Evolutionary conservation across 495 filamentous ascomycete genomes (phyloP), one percentile per base, ranked within the genome.

Genomic region (Polyplosphaeria fusca): DNA sequence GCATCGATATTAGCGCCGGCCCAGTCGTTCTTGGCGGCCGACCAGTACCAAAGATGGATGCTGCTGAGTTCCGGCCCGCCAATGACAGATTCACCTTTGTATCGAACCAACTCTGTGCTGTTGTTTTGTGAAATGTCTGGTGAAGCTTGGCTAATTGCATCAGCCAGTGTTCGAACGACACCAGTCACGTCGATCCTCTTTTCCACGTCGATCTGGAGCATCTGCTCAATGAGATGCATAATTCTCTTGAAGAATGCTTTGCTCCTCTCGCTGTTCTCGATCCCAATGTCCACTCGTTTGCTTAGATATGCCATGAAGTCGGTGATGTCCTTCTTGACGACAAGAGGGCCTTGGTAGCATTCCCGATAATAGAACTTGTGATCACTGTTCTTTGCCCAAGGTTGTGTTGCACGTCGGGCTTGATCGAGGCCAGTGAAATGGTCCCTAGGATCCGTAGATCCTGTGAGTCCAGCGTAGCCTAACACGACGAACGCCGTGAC

Each of bases 391-490:
- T 19, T 58, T 7, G 19, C 24, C 35, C 55, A 32, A 11, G 18
- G 25, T 19, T 19, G 11, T 20, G 25, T 24, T 14, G 45, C 39
- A n/a, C 26, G 24, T 2, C 55, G 55, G 14, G 28, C 37, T 43
- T 58, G 24, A 25, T 58, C 55, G 12, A 58, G 24, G 7, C 55
- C 55, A 7, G 16, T 2, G 16, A 48, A 43, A 5, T 11, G 13
- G 5, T 46, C 22, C 7, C 12, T 23, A 22, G 16, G 20, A 5
- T 39, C 24, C 3, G 24, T 12, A 16, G 45, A 49, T 24, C 55
- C 55, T 20, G n/a, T 40, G 30, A 58, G 43, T 5, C 55, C 55
- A 12, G 5, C 47, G 37, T 58, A 57, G 7, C 59, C 59, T 4
- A 47, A 19, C 1, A 52, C 40, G 2, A 57, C 38, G 23, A 62